Conservation (phyloP, 2,329 filamentous ascomycete genomes). For the Penicillium olsonii region DNA sequence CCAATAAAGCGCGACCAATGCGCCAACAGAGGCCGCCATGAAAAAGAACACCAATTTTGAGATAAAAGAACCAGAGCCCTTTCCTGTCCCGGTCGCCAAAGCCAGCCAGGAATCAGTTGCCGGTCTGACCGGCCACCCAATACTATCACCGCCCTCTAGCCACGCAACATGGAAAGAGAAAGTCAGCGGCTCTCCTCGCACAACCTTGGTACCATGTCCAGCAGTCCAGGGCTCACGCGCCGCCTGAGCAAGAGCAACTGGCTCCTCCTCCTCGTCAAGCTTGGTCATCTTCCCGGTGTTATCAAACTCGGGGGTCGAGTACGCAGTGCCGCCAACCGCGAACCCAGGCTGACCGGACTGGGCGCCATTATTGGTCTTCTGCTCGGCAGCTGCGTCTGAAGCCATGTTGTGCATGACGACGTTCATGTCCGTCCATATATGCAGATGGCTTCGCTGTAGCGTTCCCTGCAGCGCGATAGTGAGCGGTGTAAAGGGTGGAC, state of each 20-base stretch:
- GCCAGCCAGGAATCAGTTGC: constrained; percentile 18
- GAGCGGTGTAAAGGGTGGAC: constrained; percentile 64
- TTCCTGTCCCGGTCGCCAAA: constrained; percentile 8
- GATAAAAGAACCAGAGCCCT: constrained; percentile 24
- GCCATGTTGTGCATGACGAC: constrained; percentile 70
- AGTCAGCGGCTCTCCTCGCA: constrained; percentile 84
- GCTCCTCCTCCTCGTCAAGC: constrained; percentile 40
- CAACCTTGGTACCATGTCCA: constrained; percentile 62
- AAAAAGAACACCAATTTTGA: constrained; percentile 37
- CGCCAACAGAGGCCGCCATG: constrained; percentile 39
- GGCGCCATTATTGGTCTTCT: constrained; percentile 59
- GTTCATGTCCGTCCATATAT: constrained; percentile 87
- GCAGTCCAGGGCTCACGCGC: constrained; percentile 50
- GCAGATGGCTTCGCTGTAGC: constrained; percentile 83
- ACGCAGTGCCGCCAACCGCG: constrained; percentile 83
- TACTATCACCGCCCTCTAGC: constrained; percentile 50
- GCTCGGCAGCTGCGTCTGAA: constrained; percentile 29
- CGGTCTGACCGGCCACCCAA: constrained; percentile 34
- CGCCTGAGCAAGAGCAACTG: constrained; percentile 44
- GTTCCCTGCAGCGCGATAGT: constrained; percentile 89
- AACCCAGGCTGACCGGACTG: constrained; percentile 61
- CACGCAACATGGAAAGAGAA: constrained; percentile 80
- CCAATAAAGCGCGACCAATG: constrained; percentile 39
- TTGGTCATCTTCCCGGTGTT: constrained; percentile 36
- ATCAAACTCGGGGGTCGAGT: constrained; percentile 73